Conservation (phyloP, 1,284 basidiomycete genomes). For the Golubevia pallescens region DNA sequence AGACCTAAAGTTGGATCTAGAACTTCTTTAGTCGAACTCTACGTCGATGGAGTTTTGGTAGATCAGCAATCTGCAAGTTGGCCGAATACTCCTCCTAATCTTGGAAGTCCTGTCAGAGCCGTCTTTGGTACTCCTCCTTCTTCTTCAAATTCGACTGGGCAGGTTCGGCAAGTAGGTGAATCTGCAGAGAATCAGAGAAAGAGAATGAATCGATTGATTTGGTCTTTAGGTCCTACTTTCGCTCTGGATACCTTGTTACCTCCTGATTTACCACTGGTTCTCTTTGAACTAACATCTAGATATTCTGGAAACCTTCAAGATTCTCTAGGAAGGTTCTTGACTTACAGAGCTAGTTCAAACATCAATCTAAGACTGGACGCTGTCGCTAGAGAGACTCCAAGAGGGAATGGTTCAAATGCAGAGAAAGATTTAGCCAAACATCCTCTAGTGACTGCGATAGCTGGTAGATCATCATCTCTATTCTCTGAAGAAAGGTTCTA, state of each 20-base stretch:
- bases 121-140: constrained; percentile 33
- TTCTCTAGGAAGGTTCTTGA: constrained; percentile 46
- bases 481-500: constrained; percentile 36
- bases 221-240: constrained; percentile 42
- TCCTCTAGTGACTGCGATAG: constrained; percentile 39
- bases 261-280: constrained; percentile 35
- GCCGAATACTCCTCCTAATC: constrained; percentile 16
- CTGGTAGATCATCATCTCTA: constrained; percentile 25
- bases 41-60: constrained; percentile 38
- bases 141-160: neutral
- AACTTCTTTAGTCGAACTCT: constrained; percentile 34
- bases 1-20: constrained; percentile 25
- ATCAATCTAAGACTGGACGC: constrained; percentile 44
- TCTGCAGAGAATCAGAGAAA: neutral
- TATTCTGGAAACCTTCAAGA: constrained; percentile 50
- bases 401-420: constrained; percentile 4
- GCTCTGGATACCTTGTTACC: constrained; percentile 40
- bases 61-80: constrained; percentile 34
- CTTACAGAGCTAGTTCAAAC: constrained; percentile 37
- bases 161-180: neutral
- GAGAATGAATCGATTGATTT: constrained; percentile 24
- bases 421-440: constrained; percentile 31
- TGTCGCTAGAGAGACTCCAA: constrained; percentile 15
- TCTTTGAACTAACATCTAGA: constrained; percentile 32
- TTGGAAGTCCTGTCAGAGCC: constrained; percentile 22